Evolutionary conservation across 768 basidiomycete genomes (phyloP).

Genomic region (Trametes punicea): DNA sequence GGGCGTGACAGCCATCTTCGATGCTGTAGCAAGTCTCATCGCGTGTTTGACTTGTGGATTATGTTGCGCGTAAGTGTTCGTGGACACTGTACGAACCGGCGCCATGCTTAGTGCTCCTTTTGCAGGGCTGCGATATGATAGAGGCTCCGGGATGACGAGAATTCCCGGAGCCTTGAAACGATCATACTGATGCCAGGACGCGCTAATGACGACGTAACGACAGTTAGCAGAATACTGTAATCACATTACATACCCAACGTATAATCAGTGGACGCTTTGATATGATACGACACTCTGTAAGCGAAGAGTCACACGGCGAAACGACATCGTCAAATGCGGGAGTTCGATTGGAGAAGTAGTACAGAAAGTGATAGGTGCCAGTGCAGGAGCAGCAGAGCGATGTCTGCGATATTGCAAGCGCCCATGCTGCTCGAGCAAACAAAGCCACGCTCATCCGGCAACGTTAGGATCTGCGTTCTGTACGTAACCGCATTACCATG

Average conservation of each 20-base stretch:
- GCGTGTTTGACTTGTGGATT: slow-evolving; percentile 16
- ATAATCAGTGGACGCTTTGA: background rate
- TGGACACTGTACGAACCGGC: too few relatives aligned
- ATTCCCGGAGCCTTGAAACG: slow-evolving; percentile 9
- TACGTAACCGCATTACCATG: too few relatives aligned
- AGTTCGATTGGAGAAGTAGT: too few relatives aligned
- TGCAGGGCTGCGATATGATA: slow-evolving; percentile 5
- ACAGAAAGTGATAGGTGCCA: too few relatives aligned
- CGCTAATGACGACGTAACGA: background rate
- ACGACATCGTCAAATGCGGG: too few relatives aligned
- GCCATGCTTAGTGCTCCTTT: background rate
- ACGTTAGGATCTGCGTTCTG: too few relatives aligned
- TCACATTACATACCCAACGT: background rate
- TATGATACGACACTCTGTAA: background rate
- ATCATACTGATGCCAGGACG: background rate
- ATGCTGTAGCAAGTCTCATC: background rate
- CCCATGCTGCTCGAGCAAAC: too few relatives aligned
- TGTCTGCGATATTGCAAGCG: too few relatives aligned
- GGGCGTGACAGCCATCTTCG: slow-evolving; percentile 2
- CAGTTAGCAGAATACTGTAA: background rate
- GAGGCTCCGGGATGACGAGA: slow-evolving; percentile 8
- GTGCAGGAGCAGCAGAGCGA: too few relatives aligned
- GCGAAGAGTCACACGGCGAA: too few relatives aligned
- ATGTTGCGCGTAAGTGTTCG: slow-evolving; percentile 7
- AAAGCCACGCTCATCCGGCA: too few relatives aligned